Base-by-base conservation (phyloP, 257 asterid species). In the Parsonsia alboflavescens region DNA sequence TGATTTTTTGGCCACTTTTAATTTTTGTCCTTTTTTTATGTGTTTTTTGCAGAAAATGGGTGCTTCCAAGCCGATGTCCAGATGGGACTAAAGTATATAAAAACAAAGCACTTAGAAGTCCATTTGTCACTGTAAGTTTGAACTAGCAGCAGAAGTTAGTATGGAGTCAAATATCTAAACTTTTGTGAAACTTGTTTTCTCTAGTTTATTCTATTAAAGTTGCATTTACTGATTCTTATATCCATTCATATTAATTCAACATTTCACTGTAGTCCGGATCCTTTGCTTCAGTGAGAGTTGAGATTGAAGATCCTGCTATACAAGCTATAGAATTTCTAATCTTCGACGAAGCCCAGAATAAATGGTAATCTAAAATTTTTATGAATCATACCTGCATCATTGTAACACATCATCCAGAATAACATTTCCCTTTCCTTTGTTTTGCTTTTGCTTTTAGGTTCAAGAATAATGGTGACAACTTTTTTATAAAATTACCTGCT, bases 311-410 rank as follows among this genome's bases (percentile, higher is more conserved):
- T 84, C 90, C 93, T 71, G 86, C 88, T 45, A 84, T 90, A 75
- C 89, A 87, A 84, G 97, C 98, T 80, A 84, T 95, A 22, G 98
- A 95, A 88, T 95, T 95, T 82, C 96, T 95, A 82, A 85, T 95
- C 76, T 89, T 79, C 45, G 94, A 92, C 72, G 96, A 89, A 88
- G 86, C 91, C 82, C 86, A 73, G 62, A 86, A 92, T 85, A 95
- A 83, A 89, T 95, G 98, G 99, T 92, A 85, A 83, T 53, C 66
- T 36, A 58, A 46, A 42, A 54, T 75, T 52, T 9, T 3, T 30
- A 19, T 33, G 1, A 24, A 9, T 56, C 36, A n/a, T 13, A 50
- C 22, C 77, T 53, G 33, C 33, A 52, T 67, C 53, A 44, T 46
- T 39, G 30, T 36, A 72, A 56, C 22, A 28, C 19, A 65, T 7